A percentile compares a stretch with the other conserved stretches of the same genome.
Conservation (phyloP, 1,139 yeast species). For the Suhomyces taliae region DNA sequence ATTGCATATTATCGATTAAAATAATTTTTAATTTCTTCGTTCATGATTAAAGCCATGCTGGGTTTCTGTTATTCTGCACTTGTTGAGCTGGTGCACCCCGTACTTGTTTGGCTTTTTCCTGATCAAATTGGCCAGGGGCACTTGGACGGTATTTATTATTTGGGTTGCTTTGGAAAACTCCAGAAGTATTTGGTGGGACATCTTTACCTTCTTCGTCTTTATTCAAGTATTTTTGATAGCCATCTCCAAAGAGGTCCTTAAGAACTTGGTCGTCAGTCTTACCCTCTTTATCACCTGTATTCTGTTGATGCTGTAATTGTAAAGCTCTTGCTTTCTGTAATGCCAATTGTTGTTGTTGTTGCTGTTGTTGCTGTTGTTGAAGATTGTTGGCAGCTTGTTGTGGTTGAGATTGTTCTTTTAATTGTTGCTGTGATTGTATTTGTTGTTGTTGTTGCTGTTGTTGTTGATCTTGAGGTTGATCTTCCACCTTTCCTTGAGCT, state of each 20-base stretch:
- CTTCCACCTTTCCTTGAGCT: constrained; percentile 38
- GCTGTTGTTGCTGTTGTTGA: constrained; percentile 8
- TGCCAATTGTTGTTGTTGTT: constrained; percentile 11
- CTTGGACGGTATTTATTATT: constrained; percentile 5
- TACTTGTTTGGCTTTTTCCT: constrained; percentile 9
- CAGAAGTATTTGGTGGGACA: not conserved
- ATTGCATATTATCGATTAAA: no score
- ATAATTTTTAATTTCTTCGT: no score
- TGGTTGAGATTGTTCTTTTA: not conserved
- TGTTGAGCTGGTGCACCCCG: constrained; percentile 13
- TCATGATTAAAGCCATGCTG: constrained; percentile 10
- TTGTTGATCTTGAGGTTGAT: constrained; percentile 23
- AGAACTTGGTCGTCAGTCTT: not conserved
- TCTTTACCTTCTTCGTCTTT: constrained; percentile 3
- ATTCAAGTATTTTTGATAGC: constrained; percentile 4
- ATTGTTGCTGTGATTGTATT: constrained; percentile 5
- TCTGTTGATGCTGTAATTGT: constrained; percentile 9
- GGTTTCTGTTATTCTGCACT: constrained; percentile 10
- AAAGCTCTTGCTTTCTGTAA: constrained; percentile 13
- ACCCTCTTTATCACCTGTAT: constrained; percentile 4
- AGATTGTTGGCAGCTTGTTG: constrained; percentile 1
- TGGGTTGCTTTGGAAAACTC: not conserved
- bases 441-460: constrained; percentile 12
- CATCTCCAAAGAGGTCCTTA: constrained; percentile 3
- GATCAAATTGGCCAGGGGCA: constrained; percentile 7